Evolutionary conservation across 169 alveolate species (phyloP), one percentile per base, ranked within the genome.

Genomic region (Ichthyophthirius multifiliis): DNA sequence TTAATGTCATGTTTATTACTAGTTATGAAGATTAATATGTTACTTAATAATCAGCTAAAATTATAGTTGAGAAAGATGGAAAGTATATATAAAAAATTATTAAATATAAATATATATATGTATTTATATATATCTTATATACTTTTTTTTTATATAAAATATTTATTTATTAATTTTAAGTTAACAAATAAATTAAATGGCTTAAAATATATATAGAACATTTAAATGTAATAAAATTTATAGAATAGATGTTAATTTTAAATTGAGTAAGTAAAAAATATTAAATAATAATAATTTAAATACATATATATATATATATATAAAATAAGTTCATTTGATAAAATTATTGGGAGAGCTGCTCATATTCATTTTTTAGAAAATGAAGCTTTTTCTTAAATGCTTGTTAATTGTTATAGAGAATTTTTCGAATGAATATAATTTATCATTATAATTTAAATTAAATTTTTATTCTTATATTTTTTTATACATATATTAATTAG

Each of bases 11-110:
- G 32, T 78, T 94, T n/a, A 76, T 90, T 16, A 67, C 93, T 20
- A 83, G 91, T 23, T 85, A 43, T 81, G 89, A 94, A 83, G 97
- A 94, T 74, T 80, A 89, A 62, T 94, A 94, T 88, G 93, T 93
- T 10, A 95, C 96, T 16, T 92, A 90, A 79, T 91, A 90, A 75
- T 84, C 94, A 31, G 93, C 96, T 0, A 86, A 96, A 76, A 83
- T 94, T 2, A 83, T 91, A 83, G 83, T 86, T 39, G 75, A 89
- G 43, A 82, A 76, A 39, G 65, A 64, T 46, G 81, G 86, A 32
- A 27, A 76, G 48, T 84, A 84, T 23, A 85, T 87, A 71, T 75
- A 65, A n/a, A n/a, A 13, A 12, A 4, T 37, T 30, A 34, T 47
- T 18, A 48, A n/a, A n/a, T n/a, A 48, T 20, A 1, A 48, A 18